phyloP scores from a whole-genome alignment of 768 basidiomycete species.

The Tephrocybe sp. region DNA sequence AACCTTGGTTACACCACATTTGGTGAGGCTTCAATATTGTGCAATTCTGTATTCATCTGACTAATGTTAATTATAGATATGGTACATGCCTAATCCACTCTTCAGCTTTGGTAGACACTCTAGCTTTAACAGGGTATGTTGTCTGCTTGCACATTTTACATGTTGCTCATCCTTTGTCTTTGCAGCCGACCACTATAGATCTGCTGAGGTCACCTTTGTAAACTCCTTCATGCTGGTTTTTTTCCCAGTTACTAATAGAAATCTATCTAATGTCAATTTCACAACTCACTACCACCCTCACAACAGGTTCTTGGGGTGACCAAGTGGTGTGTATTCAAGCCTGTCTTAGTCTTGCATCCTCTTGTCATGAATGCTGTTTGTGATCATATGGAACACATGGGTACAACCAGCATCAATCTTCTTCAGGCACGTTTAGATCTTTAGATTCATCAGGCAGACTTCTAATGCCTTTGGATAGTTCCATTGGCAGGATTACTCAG shows the following conservation, averaged over 20 bases:
- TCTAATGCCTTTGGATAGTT: constrained; percentile 44
- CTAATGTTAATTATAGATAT: constrained; percentile 48
- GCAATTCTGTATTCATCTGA: not conserved
- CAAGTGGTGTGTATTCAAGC: constrained; percentile 83
- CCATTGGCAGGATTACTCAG: constrained; percentile 75
- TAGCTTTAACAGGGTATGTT: constrained; percentile 14
- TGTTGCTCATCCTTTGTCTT: not conserved
- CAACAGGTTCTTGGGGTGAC: constrained; percentile 66
- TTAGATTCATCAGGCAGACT: not conserved
- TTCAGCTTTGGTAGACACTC: no score
- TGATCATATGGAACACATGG: constrained; percentile 73
- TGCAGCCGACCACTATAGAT: constrained; percentile 85
- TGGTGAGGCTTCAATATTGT: constrained; percentile 34
- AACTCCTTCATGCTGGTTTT: constrained; percentile 11
- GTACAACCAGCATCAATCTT: constrained; percentile 58
- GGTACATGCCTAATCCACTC: constrained; percentile 36
- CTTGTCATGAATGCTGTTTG: constrained; percentile 62
- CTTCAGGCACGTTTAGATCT: constrained; percentile 55
- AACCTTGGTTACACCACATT: constrained; percentile 65
- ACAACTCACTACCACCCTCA: constrained; percentile 39
- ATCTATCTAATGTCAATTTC: constrained; percentile 66
- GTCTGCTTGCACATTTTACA: not conserved
- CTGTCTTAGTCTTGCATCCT: constrained; percentile 46
- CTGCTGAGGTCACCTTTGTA: constrained; percentile 81
- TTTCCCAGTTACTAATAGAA: constrained; percentile 9